Evolutionary conservation across 1,139 yeast species (phyloP).

Genomic region (Pichia sp.): DNA sequence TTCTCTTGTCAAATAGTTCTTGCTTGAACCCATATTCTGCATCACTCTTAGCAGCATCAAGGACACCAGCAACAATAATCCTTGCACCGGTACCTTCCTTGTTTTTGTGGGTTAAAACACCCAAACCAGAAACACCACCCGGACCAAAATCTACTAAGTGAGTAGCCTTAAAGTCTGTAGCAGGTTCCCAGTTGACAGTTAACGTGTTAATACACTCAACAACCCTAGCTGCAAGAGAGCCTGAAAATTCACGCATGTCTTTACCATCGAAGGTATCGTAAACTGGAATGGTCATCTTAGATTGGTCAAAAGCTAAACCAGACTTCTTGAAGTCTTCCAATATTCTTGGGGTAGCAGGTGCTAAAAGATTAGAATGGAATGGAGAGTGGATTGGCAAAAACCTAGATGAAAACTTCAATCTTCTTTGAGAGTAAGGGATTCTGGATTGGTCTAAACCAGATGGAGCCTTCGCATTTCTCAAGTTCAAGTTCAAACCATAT

Average conservation of each 20-base stretch:
- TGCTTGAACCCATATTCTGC: constrained; percentile 94
- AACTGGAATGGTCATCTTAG: constrained; percentile 74
- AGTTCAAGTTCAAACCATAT: constrained; percentile 87
- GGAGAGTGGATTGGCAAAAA: constrained; percentile 96
- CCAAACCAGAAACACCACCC: constrained; percentile 96
- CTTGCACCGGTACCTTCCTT: constrained; percentile 99
- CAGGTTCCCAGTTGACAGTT: constrained; percentile 92
- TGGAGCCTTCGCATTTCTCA: constrained; percentile 93
- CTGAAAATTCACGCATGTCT: constrained; percentile 56
- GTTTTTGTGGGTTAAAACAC: constrained; percentile 92
- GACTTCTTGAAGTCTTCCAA: constrained; percentile 58
- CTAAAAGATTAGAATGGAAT: constrained; percentile 86
- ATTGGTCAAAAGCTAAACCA: constrained; percentile 51
- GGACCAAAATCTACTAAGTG: constrained; percentile 97
- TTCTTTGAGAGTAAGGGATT: constrained; percentile 88
- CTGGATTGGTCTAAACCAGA: constrained; percentile 93
- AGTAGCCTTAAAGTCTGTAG: constrained; percentile 76
- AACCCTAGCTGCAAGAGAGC: constrained; percentile 60
- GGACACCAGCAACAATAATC: constrained; percentile 86
- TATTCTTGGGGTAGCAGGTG: constrained; percentile 65
- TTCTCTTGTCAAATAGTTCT: constrained; percentile 77
- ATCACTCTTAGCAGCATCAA: constrained; percentile 61
- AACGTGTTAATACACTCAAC: constrained; percentile 79
- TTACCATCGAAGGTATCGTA: constrained; percentile 84
- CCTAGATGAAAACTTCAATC: constrained; percentile 85